Evolutionary conservation across 495 filamentous ascomycete genomes (phyloP), one percentile per base, ranked within the genome.

Genomic region (Tuber brumale): DNA sequence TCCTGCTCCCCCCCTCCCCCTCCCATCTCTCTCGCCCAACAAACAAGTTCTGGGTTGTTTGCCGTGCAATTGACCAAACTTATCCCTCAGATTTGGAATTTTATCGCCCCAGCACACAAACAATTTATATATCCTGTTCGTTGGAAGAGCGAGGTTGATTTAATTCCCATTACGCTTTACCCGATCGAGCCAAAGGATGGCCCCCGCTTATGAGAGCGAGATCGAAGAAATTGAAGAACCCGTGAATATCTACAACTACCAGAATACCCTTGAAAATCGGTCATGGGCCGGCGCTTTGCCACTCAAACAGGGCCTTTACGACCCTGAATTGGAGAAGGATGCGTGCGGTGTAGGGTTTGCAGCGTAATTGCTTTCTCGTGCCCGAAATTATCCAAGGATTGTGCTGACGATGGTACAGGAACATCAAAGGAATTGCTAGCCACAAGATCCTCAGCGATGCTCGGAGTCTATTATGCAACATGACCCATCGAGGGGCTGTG

Each of bases 401-500:
- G 79, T 80, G 51, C 79, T 74, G 51, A 69, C 41, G 12, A 51
- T 45, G 51, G 61, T 70, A 44, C 78, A 97, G 94, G 85, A 92
- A 98, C 83, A 97, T 98, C 84, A 99, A 99, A 87, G 95, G 96
- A 86, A 91, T 92, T 84, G 85, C 96, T 44, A 97, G 94, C 87
- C 96, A 99, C 87, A 99, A 99, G 85, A 99, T 99, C 82, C 91
- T 99, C 72, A 97, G 93, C 87, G 95, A 99, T 97, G 95, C 95
- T 72, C 92, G 93, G 77, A 95, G 94, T 84, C 88, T 99, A 69
- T 90, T 99, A 75, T 99, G 96, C 87, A 99, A 99, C 88, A 99
- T 99, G 95, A 98, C 95, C 88, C 95, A 99, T 87, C 91, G 95
- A 83, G 95, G 95, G 86, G 95, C 95, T 74, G 95, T 99, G 81